Base-by-base conservation (phyloP, 163 green algal species). In the Volvox carteri region DNA sequence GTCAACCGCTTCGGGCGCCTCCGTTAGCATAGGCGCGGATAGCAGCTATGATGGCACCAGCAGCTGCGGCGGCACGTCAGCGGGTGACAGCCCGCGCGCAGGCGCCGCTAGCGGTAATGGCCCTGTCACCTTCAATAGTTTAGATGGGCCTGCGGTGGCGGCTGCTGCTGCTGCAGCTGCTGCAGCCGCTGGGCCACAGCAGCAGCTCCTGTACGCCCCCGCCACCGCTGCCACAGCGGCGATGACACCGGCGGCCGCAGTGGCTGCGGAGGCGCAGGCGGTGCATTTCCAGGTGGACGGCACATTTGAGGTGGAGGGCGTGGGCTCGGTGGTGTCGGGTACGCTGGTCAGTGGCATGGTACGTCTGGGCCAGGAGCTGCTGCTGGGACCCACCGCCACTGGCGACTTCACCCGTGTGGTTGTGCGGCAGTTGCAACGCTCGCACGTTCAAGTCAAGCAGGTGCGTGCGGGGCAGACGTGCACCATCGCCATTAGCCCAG, bases 271-370 rank as follows among this genome's bases (percentile, higher is more conserved):
- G 62, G 44, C 46, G 9, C 62, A 86, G 81, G 65, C 81, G 3
- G 81, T 91, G 1, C 93, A 94, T 65, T 95, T 96, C 41, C 94
- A 97, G 84, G 95, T 98, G 58, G 90, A 95, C 44, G 86, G 93
- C 14, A 93, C 89, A 4, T 96, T 94, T 73, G 93, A 97, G 65
- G 88, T 97, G 30, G 68, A 91, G 30, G 84, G 84, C n/a, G 94
- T 96, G 37, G 94, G 94, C 8, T 90, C 54, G 2, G 93, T 97
- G 41, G 87, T 95, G 30, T 95, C 89, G 5, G 94, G 94, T 56
- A 96, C 92, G 41, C 86, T 93, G 46, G 84, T 96, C 41, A 79
- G 86, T 58, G 96, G 96, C 4, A 78, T 41, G 16, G 92, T 98
- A 16, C 25, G 48, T 2, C 35, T 97, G 0, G 96, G 95, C 0